phyloP scores from a whole-genome alignment of 176 grass and related monocot genomes.

The Chrysopogon serrulatus region DNA sequence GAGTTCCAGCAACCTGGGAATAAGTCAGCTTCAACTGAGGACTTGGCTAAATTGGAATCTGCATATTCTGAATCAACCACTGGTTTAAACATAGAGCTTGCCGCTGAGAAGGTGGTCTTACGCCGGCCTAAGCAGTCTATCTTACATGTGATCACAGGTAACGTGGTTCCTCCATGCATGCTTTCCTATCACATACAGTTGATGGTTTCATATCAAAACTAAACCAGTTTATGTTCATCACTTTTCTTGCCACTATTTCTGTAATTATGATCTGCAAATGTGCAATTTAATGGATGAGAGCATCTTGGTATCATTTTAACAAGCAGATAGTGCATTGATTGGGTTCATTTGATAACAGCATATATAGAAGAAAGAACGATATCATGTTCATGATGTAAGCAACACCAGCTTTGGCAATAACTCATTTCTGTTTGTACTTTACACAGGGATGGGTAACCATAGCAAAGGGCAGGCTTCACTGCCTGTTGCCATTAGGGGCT shows the following conservation, averaged over 20 bases:
- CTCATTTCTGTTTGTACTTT: constrained; percentile 20
- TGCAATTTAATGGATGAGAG: neutral
- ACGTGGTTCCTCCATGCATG: neutral
- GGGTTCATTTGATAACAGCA: neutral
- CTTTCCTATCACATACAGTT: neutral
- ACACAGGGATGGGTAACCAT: constrained; percentile 90
- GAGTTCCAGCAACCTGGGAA: constrained; percentile 39
- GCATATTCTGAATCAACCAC: neutral
- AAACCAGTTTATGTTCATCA: neutral
- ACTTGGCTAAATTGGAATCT: constrained; percentile 19
- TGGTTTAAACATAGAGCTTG: constrained; percentile 13
- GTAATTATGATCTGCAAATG: neutral
- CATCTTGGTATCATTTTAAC: neutral
- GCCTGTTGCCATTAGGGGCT: constrained; percentile 57
- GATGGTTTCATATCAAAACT: neutral
- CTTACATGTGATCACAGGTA: constrained; percentile 88
- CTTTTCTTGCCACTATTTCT: neutral
- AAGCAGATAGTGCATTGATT: neutral
- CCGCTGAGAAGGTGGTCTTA: constrained; percentile 18
- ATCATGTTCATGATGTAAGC: neutral
- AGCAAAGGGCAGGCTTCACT: constrained; percentile 86
- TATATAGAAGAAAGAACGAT: neutral
- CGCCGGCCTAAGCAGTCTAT: constrained; percentile 45
- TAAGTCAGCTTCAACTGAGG: constrained; percentile 20
- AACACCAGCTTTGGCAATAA: neutral